Base-by-base conservation (phyloP, 371 early-diverging fungal genomes). In the Mortierella sp. region DNA sequence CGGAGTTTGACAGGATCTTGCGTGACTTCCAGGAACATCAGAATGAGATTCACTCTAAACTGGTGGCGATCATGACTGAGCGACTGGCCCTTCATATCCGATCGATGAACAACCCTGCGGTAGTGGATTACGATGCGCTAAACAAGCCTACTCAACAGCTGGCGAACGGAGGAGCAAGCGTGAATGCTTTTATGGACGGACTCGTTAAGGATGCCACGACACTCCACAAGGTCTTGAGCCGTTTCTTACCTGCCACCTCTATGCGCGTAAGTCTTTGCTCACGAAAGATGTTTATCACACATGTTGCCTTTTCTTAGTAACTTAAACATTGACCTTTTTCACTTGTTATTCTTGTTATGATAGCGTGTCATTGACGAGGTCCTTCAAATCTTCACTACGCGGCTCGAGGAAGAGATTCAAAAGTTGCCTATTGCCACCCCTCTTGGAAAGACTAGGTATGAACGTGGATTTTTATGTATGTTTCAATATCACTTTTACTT, bases 21-120 rank as follows among this genome's bases (percentile, higher is more conserved):
- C 84, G 91, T 82, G 99, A 99, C 79, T 97, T 94, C 79, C 83
- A 88, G 54, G 94, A 97, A 42, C 98, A 99, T 86, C 98, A 98
- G 88, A 86, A 88, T 16, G 97, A 97, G 78, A 91, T 99, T 80
- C 96, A 96, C 80, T 86, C 90, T 28, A 98, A 98, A 77, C 88
- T 99, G 28, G 94, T 98, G 2, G 89, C 95, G 2, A 98, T 98
- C 74, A 98, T 99, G 99, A 91, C 95, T 24, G 98, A 98, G 72
- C 90, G 97, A 31, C 92, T 97, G 45, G 87, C 89, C n/a, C 90
- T 94, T 38, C 98, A 98, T 78, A 90, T 92, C 31, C 73, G 82
- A 48, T 78, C 80, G 47, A 83, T 88, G 84, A 79, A 77, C 34
- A 88, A 84, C 72, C 84, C 77, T 26, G 75, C 78, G 14, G 83